Percentiles rank a stretch among this genome's conserved stretches.
Conservation (phyloP, 805 yeast genomes). For the Lipomyces japonicus region DNA sequence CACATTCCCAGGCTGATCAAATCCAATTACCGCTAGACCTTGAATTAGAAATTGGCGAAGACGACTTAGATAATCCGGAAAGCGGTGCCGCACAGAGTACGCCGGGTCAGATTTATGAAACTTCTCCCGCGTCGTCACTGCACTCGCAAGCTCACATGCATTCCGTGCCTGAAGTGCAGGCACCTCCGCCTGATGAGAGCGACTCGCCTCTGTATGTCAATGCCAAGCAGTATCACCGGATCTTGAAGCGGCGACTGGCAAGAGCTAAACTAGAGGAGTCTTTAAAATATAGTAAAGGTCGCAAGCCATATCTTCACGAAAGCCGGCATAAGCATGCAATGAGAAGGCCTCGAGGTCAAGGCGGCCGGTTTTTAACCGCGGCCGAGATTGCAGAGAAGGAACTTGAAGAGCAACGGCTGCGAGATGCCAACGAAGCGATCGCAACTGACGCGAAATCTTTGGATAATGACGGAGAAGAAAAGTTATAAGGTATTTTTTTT, state of each 20-base stretch:
- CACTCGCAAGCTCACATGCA: constrained; percentile 12
- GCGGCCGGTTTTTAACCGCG: constrained; percentile 94
- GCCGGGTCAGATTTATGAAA: constrained; percentile 11
- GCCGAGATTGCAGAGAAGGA: constrained; percentile 69
- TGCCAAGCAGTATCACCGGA: constrained; percentile 96
- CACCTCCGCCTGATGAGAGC: constrained; percentile 25
- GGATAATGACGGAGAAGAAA: background rate
- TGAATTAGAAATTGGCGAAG: constrained; percentile 15
- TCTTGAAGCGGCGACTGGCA: constrained; percentile 86
- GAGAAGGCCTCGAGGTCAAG: constrained; percentile 99
- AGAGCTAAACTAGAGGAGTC: constrained; percentile 89
- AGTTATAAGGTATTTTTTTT: background rate
- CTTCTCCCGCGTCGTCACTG: constrained; percentile 17
- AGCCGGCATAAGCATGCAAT: constrained; percentile 98
- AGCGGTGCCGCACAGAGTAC: constrained; percentile 7
- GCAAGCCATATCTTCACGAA: constrained; percentile 93
- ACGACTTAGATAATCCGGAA: constrained; percentile 17
- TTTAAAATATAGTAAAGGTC: constrained; percentile 54
- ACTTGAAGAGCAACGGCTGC: constrained; percentile 36
- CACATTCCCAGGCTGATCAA: too few relatives aligned
- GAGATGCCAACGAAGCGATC: background rate
- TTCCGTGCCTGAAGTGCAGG: constrained; percentile 4
- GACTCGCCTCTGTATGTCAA: constrained; percentile 97
- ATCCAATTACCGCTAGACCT: constrained; percentile 10
- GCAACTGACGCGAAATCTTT: background rate